phyloP scores from a whole-genome alignment of 164 flowering plant species.

The Nelumbo lutea region DNA sequence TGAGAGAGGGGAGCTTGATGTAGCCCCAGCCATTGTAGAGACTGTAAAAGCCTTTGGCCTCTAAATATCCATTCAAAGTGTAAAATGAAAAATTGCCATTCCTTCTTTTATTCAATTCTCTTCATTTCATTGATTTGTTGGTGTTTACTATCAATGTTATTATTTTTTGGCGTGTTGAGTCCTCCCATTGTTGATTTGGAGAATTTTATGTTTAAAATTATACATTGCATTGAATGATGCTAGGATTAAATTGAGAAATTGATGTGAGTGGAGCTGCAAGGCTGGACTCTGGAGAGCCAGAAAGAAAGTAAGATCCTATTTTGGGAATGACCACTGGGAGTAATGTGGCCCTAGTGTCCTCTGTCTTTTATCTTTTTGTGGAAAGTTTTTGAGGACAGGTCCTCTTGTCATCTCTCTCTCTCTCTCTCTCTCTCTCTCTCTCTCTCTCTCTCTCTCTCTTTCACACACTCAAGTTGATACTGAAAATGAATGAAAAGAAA shows the following conservation, averaged over 20 bases:
- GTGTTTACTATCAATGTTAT: not conserved
- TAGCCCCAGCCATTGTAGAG: slow-evolving; percentile 6
- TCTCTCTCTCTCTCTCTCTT: not conserved
- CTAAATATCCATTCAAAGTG: slow-evolving; percentile 2
- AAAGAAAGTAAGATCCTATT: slow-evolving; percentile 1
- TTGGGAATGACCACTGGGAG: slow-evolving; percentile 1
- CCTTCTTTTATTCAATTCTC: not conserved
- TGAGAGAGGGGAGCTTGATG: not conserved
- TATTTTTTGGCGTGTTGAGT: not conserved
- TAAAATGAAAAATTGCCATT: slow-evolving; percentile 10
- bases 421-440: too few species aligned
- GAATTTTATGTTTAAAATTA: not conserved
- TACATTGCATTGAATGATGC: not conserved
- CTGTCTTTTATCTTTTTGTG: not conserved
- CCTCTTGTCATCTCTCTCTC: not conserved
- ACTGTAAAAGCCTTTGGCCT: not conserved
- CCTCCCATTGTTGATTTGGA: not conserved
- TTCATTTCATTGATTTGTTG: not conserved
- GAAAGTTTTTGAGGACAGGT: slow-evolving; percentile 4
- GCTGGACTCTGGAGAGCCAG: not conserved
- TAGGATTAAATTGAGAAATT: slow-evolving; percentile 2
- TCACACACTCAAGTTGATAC: slow-evolving; percentile 7
- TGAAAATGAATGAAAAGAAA: not conserved
- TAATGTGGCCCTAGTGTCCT: not conserved
- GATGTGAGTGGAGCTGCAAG: not conserved